Evolutionary conservation across 805 yeast genomes (phyloP), one percentile per base, ranked within the genome.

Genomic region (Lipomyces japonicus): DNA sequence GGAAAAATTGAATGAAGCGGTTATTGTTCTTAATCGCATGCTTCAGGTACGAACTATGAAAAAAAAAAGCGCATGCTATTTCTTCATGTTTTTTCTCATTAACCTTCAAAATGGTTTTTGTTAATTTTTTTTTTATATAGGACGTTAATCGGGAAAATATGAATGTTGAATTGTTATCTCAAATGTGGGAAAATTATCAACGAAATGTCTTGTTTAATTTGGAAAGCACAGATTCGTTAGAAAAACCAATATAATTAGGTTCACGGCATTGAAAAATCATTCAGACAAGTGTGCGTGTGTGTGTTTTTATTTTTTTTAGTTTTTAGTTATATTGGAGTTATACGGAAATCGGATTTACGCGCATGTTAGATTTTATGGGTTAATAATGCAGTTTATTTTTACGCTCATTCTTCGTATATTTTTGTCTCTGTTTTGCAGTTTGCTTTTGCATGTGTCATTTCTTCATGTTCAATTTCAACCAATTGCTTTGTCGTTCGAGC

Each of bases 151-250:
- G 76, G 49, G 78, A 78, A 45, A 85, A 85, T 61, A 76, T 81
- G 63, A 81, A 85, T 44, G 74, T 82, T 3, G 93, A 85, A 55
- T 70, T 84, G 30, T 77, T 85, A 36, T 76, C 88, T 2, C 85
- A 81, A 59, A 79, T 87, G 77, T 85, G 93, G 86, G 85, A 81
- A 48, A 83, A 80, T 59, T 87, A 86, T 63, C 76, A 78, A 51
- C 76, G 81, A 36, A 84, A 82, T 59, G 81, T 84, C 2, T 80
- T 81, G 58, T 85, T 81, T 67, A 84, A 85, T 59, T 64, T 87
- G 77, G 81, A 80, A 62, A 75, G 78, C 54, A 74, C 79, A 40
- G 77, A 74, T n/a, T 80, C 82, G 3, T 58, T 76, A 39, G 72
- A 63, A 43, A 58, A 61, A 40, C 62, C 64, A 10, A 40, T 59